phyloP scores from a whole-genome alignment of 306 rosid species.

The Luffa aegyptiaca region DNA sequence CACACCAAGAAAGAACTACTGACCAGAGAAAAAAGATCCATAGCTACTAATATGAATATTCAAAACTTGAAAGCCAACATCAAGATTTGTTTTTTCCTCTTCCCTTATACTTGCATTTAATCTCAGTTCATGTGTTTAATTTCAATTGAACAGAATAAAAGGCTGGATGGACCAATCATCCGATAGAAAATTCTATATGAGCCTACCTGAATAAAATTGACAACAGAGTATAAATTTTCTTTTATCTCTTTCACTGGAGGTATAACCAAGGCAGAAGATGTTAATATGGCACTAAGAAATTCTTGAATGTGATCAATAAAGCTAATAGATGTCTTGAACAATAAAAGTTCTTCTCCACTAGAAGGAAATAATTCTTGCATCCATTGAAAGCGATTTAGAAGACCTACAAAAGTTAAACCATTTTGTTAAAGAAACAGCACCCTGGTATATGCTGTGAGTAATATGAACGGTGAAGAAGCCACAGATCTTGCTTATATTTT shows the following conservation, averaged over 20 bases:
- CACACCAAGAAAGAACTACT: no score
- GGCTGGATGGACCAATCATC: background rate
- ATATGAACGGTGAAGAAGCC: background rate
- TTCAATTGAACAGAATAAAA: background rate
- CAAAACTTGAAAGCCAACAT: background rate
- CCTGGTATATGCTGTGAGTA: background rate
- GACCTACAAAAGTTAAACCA: conserved; percentile 37
- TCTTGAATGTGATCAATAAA: conserved; percentile 90
- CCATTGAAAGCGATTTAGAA: conserved; percentile 71
- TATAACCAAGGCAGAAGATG: conserved; percentile 57
- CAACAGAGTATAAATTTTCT: conserved; percentile 38
- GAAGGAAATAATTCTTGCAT: conserved; percentile 75
- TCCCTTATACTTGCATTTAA: background rate
- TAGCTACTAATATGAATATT: background rate
- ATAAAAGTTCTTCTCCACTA: conserved; percentile 42
- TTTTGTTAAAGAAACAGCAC: conserved; percentile 3
- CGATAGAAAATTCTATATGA: background rate
- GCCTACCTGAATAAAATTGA: conserved; percentile 61
- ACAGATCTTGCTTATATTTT: background rate
- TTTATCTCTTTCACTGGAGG: conserved; percentile 59
- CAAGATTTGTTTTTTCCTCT: background rate
- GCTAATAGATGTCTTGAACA: conserved; percentile 80
- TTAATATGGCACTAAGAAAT: conserved; percentile 64
- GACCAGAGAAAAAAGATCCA: no score
- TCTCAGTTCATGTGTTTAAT: background rate